Evolutionary conservation across 495 filamentous ascomycete species (phyloP).

Genomic region (Penicillium taxi): DNA sequence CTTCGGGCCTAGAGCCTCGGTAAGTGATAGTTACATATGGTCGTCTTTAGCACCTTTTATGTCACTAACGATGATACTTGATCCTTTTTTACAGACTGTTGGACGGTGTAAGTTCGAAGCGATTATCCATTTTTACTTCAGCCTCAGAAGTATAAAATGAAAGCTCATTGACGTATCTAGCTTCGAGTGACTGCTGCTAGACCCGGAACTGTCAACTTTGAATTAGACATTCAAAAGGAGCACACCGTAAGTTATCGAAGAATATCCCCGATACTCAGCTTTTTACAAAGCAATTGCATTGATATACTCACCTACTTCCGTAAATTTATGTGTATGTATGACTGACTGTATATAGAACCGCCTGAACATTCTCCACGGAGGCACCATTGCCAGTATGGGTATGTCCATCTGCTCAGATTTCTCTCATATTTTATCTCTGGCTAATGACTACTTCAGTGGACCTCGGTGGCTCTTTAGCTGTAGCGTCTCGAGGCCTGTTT

Average conservation of each 20-base stretch:
- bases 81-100: conserved; percentile 27
- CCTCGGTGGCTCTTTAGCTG: conserved; percentile 84
- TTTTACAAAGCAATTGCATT: too few species aligned
- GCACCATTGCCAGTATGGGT: conserved; percentile 90
- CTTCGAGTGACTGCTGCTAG: conserved; percentile 66
- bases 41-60: background rate
- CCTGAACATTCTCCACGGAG: conserved; percentile 83
- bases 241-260: conserved; percentile 60
- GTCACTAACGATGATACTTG: conserved; percentile 15
- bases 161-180: conserved; percentile 31
- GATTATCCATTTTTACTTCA: background rate
- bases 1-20: conserved; percentile 83
- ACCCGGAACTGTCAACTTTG: conserved; percentile 79
- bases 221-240: conserved; percentile 74
- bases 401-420: conserved; percentile 5
- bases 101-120: conserved; percentile 25
- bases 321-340: background rate
- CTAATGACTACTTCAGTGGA: conserved; percentile 51
- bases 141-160: background rate
- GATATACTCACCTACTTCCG: background rate
- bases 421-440: background rate
- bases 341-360: conserved; percentile 58
- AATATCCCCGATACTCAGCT: background rate
- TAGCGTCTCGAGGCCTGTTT: conserved; percentile 81
- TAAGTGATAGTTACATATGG: conserved; percentile 35